A percentile compares a stretch with the other conserved stretches of the same genome.
These are phyloP conservation scores for Tylopilus intermedius DNA, from an alignment of 768 basidiomycete species.

Conservation along the genomic window DNA sequence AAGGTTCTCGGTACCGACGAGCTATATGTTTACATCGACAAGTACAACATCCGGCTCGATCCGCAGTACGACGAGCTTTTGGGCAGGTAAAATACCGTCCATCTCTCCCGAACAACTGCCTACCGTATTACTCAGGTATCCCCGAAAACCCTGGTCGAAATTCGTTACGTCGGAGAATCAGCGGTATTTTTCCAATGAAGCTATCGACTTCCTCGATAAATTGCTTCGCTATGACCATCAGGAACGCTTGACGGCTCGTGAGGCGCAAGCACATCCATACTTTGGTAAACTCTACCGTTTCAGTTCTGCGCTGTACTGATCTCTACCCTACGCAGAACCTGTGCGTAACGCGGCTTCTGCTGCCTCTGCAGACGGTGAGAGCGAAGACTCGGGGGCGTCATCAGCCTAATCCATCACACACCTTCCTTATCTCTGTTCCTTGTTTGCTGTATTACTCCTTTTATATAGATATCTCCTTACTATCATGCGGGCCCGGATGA, in stretches of 20 bases:
- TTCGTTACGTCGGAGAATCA: conserved; percentile 97
- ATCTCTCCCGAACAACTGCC: conserved; percentile 7
- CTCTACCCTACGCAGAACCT: conserved; percentile 46
- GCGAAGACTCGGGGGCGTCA: conserved; percentile 42
- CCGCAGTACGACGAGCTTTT: conserved; percentile 95
- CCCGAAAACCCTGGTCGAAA: conserved; percentile 90
- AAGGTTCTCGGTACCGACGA: conserved; percentile 98
- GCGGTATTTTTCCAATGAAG: conserved; percentile 93
- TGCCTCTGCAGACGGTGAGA: conserved; percentile 54
- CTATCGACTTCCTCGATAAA: conserved; percentile 94
- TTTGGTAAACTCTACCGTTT: conserved; percentile 54
- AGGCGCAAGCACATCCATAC: conserved; percentile 90
- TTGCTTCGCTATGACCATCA: conserved; percentile 96
- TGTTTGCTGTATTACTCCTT: conserved; percentile 31
- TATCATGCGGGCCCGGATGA: conserved; percentile 16
- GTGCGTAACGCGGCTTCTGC: conserved; percentile 48
- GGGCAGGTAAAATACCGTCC: conserved; percentile 52
- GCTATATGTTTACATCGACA: conserved; percentile 85
- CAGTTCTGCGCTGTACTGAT: conserved; percentile 16
- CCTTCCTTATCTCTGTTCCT: conserved; percentile 23
- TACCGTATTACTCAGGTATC: conserved; percentile 51
- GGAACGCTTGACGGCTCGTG: conserved; percentile 89
- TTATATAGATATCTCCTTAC: conserved; percentile 30
- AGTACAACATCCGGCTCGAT: conserved; percentile 93
- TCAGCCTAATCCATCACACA: conserved; percentile 27